These are phyloP conservation scores for Ophiocordyceps camponoti-saundersi DNA, from an alignment of 2,329 filamentous ascomycete species.

Conservation along the genomic window DNA sequence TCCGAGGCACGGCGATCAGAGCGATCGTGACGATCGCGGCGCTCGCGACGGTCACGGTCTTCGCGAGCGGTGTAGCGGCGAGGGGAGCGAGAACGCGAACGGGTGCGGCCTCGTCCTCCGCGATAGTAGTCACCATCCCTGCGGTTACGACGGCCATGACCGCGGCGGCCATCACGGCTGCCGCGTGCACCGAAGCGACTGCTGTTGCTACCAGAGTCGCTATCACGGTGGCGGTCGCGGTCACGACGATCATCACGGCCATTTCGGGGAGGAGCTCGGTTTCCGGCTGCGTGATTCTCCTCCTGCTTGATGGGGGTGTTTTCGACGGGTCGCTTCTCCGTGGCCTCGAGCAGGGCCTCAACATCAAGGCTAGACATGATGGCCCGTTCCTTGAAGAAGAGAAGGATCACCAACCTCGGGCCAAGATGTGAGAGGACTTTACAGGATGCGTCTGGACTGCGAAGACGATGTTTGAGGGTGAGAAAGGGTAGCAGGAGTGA, in stretches of 20 bases:
- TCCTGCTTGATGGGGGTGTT: conserved; percentile 26
- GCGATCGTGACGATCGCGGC: conserved; percentile 28
- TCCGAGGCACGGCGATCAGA: conserved; percentile 33
- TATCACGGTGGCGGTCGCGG: conserved; percentile 40
- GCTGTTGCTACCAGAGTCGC: conserved; percentile 65
- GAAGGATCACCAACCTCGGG: conserved; percentile 3
- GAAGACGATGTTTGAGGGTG: too few species aligned
- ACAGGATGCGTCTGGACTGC: not conserved
- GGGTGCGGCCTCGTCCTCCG: conserved; percentile 34
- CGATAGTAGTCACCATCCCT: conserved; percentile 59
- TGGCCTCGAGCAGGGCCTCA: conserved; percentile 79
- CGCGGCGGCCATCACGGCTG: conserved; percentile 57
- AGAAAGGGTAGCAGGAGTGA: too few species aligned
- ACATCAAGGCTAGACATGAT: conserved; percentile 47
- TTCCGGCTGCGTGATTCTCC: conserved; percentile 13
- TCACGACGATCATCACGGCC: conserved; percentile 34
- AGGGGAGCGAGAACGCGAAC: conserved; percentile 58
- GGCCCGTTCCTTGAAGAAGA: not conserved
- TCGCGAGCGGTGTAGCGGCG: conserved; percentile 39
- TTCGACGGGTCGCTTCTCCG: conserved; percentile 44
- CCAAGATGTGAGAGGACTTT: not conserved
- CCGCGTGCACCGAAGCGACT: conserved; percentile 58
- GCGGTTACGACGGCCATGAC: conserved; percentile 53
- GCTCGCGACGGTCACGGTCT: conserved; percentile 28
- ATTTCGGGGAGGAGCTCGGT: not conserved